phyloP scores from a whole-genome alignment of 768 basidiomycete species.

The Lactarius tabidus region DNA sequence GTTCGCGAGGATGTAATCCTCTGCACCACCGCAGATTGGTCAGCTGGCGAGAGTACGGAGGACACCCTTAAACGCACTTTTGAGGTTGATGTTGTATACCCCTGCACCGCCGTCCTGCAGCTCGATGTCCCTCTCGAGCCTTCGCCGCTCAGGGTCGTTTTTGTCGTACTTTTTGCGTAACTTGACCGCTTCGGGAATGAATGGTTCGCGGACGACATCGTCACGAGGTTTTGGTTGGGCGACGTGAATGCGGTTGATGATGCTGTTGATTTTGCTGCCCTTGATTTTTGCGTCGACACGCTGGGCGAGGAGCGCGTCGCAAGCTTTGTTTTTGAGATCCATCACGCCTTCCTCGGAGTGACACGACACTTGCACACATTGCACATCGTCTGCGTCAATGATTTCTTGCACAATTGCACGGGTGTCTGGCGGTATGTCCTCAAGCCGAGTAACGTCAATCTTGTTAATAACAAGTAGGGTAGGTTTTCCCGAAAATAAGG shows the following conservation, averaged over 20 bases:
- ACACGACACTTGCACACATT: slow-evolving; percentile 83
- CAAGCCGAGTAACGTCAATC: slow-evolving; percentile 86
- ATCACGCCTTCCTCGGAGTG: slow-evolving; percentile 97
- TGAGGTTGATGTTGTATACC: slow-evolving; percentile 86
- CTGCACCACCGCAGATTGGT: slow-evolving; percentile 38
- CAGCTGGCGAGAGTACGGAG: background rate
- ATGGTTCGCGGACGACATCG: slow-evolving; percentile 81
- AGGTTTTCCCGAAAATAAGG: slow-evolving; percentile 91
- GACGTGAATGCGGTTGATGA: slow-evolving; percentile 95
- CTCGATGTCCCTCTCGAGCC: slow-evolving; percentile 78
- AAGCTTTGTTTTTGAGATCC: slow-evolving; percentile 92
- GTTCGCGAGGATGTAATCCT: slow-evolving; percentile 85
- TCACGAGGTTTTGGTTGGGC: slow-evolving; percentile 88
- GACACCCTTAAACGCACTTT: slow-evolving; percentile 51
- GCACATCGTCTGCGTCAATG: slow-evolving; percentile 65
- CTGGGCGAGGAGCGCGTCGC: slow-evolving; percentile 91
- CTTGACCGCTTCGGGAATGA: slow-evolving; percentile 83
- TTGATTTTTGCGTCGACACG: slow-evolving; percentile 93
- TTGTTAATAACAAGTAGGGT: slow-evolving; percentile 96
- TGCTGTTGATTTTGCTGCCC: slow-evolving; percentile 86
- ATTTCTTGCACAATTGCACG: slow-evolving; percentile 85
- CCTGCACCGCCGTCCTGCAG: slow-evolving; percentile 84
- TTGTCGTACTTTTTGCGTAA: slow-evolving; percentile 80
- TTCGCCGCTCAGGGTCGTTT: slow-evolving; percentile 72
- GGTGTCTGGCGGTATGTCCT: slow-evolving; percentile 74